Conservation (phyloP, 768 basidiomycete species). For the Serendipita sp. region DNA sequence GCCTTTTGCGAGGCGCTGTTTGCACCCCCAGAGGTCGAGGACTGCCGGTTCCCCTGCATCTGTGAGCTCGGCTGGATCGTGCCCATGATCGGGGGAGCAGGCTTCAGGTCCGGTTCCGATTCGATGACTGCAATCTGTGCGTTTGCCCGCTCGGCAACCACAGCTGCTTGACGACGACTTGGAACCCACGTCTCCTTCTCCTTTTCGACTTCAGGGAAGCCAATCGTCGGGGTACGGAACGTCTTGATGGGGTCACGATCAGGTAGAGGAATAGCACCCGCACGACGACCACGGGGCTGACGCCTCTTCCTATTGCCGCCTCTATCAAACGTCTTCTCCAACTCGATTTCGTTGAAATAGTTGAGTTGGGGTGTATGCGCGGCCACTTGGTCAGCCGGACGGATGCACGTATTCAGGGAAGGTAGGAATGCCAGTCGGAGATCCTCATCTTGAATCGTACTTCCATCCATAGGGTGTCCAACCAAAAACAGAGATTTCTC, state of each 20-base stretch:
- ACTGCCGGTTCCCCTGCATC: neutral
- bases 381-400: slow-evolving; percentile 61
- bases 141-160: slow-evolving; percentile 4
- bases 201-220: slow-evolving; percentile 62
- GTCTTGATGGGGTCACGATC: slow-evolving; percentile 90
- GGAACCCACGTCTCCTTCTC: slow-evolving; percentile 4
- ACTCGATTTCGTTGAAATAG: slow-evolving; percentile 75
- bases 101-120: slow-evolving; percentile 16
- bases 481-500: slow-evolving; percentile 84
- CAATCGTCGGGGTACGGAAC: slow-evolving; percentile 75
- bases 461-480: slow-evolving; percentile 72
- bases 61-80: slow-evolving; percentile 9
- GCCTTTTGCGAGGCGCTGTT: neutral
- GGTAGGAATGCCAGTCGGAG: slow-evolving; percentile 82
- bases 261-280: slow-evolving; percentile 57
- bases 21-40: neutral
- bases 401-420: slow-evolving; percentile 42
- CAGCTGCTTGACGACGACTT: slow-evolving; percentile 4
- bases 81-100: slow-evolving; percentile 16
- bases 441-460: slow-evolving; percentile 73
- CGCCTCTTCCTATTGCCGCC: slow-evolving; percentile 66
- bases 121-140: slow-evolving; percentile 13
- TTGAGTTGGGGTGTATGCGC: slow-evolving; percentile 80
- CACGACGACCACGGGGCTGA: slow-evolving; percentile 52
- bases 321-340: slow-evolving; percentile 80